These are phyloP conservation scores for Luffa acutangula DNA, from an alignment of 306 rosid genomes.

Conservation along the genomic window DNA sequence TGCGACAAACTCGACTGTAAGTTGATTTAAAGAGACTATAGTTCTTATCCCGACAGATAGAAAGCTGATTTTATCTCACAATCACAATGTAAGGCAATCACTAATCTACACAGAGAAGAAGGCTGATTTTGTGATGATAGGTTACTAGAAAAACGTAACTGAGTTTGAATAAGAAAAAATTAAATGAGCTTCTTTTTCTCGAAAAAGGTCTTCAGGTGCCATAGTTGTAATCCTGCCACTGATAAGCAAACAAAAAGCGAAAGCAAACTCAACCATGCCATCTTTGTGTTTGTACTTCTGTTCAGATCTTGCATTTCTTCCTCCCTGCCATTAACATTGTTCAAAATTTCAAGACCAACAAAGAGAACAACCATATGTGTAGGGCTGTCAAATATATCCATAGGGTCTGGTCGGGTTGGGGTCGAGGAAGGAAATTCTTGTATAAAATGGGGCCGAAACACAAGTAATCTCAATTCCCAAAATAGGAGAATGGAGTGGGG, in stretches of 20 bases:
- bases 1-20: neutral
- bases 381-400: neutral
- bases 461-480: neutral
- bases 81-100: neutral
- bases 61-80: neutral
- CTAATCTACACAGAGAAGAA: slow-evolving; percentile 8
- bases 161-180: neutral
- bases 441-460: neutral
- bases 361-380: neutral
- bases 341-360: neutral
- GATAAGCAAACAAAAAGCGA: slow-evolving; percentile 64
- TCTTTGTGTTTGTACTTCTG: slow-evolving; percentile 45
- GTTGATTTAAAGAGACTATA: neutral
- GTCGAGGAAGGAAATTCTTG: neutral
- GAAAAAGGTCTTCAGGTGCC: slow-evolving; percentile 91
- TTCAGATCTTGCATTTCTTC: slow-evolving; percentile 93
- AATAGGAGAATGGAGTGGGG: neutral
- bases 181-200: slow-evolving; percentile 90
- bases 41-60: neutral
- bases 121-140: neutral
- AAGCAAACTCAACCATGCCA: slow-evolving; percentile 75
- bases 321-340: slow-evolving; percentile 42
- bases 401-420: neutral
- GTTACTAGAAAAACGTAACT: neutral
- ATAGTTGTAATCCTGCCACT: slow-evolving; percentile 70